A percentile compares a stretch with the other conserved stretches of the same genome.
These are phyloP conservation scores for Podaxis pistillaris DNA, from an alignment of 768 basidiomycete genomes.

Conservation along the genomic window DNA sequence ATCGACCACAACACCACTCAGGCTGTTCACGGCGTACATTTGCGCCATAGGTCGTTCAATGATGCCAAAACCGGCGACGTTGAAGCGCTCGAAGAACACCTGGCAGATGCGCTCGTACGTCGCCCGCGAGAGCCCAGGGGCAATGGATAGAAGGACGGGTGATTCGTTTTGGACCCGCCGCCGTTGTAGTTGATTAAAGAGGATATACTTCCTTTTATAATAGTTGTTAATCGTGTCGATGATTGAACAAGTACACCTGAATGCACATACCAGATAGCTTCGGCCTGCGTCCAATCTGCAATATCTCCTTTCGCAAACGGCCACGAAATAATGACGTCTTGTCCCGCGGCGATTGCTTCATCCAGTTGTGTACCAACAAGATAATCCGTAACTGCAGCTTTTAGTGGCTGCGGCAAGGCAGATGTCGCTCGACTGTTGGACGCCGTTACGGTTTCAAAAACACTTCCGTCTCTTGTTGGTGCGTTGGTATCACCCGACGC, in stretches of 20 bases:
- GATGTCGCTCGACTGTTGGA: conserved; percentile 48
- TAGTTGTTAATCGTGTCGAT: conserved; percentile 8
- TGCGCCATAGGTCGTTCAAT: conserved; percentile 84
- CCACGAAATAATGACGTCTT: conserved; percentile 76
- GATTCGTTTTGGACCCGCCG: conserved; percentile 87
- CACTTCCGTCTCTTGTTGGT: conserved; percentile 20
- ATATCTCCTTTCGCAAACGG: conserved; percentile 77
- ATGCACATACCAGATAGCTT: conserved; percentile 77
- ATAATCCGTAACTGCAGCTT: conserved; percentile 68
- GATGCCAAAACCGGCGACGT: conserved; percentile 78
- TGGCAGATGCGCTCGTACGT: conserved; percentile 75
- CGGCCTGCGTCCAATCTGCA: conserved; percentile 79
- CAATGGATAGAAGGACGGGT: conserved; percentile 74
- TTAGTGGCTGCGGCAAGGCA: conserved; percentile 41
- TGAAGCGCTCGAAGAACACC: conserved; percentile 91
- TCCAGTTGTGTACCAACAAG: conserved; percentile 80
- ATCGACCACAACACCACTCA: conserved; percentile 79
- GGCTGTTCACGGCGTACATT: conserved; percentile 71
- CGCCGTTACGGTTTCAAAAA: conserved; percentile 28
- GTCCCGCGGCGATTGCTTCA: conserved; percentile 71
- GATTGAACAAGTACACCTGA: neutral
- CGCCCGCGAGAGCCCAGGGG: conserved; percentile 60
- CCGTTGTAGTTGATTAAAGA: conserved; percentile 73
- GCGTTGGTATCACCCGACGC: conserved; percentile 29
- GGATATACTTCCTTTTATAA: conserved; percentile 71